These are phyloP conservation scores for Kokia cookei DNA, from an alignment of 441 rosid genomes.

Conservation along the genomic window DNA sequence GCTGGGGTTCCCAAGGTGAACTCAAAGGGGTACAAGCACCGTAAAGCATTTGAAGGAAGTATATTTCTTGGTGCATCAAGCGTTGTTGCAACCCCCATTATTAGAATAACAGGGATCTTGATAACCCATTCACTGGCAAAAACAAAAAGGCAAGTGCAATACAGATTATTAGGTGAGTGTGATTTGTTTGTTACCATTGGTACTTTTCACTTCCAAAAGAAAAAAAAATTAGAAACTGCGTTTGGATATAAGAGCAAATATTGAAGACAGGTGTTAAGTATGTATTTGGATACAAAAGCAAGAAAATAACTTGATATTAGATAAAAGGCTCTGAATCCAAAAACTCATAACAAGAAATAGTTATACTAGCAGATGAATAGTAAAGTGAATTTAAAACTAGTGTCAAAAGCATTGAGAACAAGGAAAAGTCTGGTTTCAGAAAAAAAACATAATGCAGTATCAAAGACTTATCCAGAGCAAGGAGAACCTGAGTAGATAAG, in stretches of 20 bases:
- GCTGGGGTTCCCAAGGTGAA: constrained; percentile 73
- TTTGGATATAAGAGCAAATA: not conserved
- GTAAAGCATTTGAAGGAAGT: constrained; percentile 61
- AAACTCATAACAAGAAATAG: not conserved
- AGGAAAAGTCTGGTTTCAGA: not conserved
- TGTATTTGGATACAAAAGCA: not conserved
- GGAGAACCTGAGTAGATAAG: not conserved
- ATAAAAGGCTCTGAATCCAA: not conserved
- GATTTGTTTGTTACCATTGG: not conserved
- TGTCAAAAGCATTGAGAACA: not conserved
- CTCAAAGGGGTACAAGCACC: constrained; percentile 50
- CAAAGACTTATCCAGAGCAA: not conserved
- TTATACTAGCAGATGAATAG: not conserved
- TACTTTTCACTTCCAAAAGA: not conserved
- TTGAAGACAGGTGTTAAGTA: not conserved
- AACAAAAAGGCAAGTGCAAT: constrained; percentile 6
- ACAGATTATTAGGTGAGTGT: not conserved
- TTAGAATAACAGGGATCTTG: constrained; percentile 70
- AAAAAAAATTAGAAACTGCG: not conserved
- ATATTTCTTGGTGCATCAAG: constrained; percentile 60
- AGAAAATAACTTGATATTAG: not conserved
- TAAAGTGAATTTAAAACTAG: not conserved
- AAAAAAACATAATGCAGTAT: not conserved
- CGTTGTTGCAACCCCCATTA: constrained; percentile 89
- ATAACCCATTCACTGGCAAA: constrained; percentile 75